phyloP scores from a whole-genome alignment of 106 monocot species.

The Ottelia alismoides region DNA sequence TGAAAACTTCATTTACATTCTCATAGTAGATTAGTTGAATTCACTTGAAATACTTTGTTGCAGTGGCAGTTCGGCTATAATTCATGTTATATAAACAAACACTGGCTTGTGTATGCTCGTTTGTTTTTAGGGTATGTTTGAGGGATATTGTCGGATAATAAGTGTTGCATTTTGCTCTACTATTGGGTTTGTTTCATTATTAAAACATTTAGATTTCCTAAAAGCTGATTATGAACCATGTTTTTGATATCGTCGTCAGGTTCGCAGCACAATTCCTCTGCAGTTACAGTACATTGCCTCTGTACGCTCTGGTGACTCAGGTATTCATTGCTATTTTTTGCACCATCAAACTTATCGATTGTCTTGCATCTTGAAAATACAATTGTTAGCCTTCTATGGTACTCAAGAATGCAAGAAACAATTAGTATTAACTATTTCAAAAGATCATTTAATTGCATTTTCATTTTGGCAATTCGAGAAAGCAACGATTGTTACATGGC shows the following conservation, averaged over 20 bases:
- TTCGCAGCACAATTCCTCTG: conserved; percentile 91
- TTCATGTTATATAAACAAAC: too few species aligned
- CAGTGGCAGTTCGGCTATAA: too few species aligned
- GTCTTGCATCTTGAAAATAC: background rate
- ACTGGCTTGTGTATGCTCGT: too few species aligned
- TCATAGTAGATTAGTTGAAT: too few species aligned
- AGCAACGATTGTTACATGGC: background rate
- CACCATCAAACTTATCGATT: background rate
- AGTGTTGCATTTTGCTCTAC: background rate
- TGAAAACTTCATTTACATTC: too few species aligned
- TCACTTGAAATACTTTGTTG: too few species aligned
- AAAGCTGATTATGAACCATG: too few species aligned
- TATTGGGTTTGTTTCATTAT: background rate
- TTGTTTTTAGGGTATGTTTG: too few species aligned
- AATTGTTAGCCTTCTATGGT: background rate
- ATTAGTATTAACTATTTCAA: background rate
- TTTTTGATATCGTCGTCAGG: conserved; percentile 29
- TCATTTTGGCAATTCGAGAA: too few species aligned
- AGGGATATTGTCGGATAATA: background rate
- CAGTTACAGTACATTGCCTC: conserved; percentile 93
- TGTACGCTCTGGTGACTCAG: conserved; percentile 96
- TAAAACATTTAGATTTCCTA: background rate
- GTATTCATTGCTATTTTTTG: conserved; percentile 13
- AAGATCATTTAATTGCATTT: background rate
- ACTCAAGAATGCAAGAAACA: background rate